phyloP scores from a whole-genome alignment of 345 rosid genomes.

The Gossypium sturtianum region DNA sequence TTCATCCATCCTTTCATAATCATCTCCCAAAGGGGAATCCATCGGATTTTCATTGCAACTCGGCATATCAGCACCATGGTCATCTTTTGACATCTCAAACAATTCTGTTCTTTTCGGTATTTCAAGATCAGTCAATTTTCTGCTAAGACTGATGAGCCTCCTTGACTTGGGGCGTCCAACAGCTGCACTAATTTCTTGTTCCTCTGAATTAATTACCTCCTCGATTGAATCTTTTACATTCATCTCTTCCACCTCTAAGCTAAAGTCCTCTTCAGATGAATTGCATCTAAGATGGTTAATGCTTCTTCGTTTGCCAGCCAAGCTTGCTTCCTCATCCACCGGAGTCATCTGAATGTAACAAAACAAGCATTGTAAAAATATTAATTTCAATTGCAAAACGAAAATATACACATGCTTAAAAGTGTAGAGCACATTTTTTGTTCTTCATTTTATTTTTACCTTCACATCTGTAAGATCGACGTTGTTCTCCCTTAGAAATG shows the following conservation, averaged over 20 bases:
- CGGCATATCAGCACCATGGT: constrained; percentile 15
- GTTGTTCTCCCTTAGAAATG: constrained; percentile 64
- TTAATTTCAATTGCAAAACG: neutral
- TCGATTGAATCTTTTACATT: constrained; percentile 17
- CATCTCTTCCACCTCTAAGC: constrained; percentile 27
- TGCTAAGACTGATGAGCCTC: neutral
- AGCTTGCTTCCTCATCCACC: constrained; percentile 46
- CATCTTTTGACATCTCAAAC: constrained; percentile 9
- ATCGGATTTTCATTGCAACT: constrained; percentile 11
- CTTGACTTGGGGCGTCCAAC: constrained; percentile 12
- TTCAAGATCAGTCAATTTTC: constrained; percentile 27
- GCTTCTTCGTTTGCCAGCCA: constrained; percentile 33
- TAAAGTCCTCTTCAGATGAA: constrained; percentile 60
- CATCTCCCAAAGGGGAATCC: constrained; percentile 24
- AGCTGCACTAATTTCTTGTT: constrained; percentile 26
- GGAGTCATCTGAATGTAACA: constrained; percentile 58
- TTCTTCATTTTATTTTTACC: constrained; percentile 36
- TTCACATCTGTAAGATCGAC: constrained; percentile 69
- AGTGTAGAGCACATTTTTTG: neutral
- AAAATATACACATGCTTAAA: neutral
- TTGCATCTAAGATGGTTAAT: constrained; percentile 44
- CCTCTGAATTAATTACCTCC: constrained; percentile 22
- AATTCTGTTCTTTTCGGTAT: constrained; percentile 36
- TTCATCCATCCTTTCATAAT: constrained; percentile 28
- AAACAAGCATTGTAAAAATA: constrained; percentile 13